A percentile compares a stretch with the other conserved stretches of the same genome.
Evolutionary conservation across 768 basidiomycete species (phyloP).

Genomic region (Nevesoporus exiguus): DNA sequence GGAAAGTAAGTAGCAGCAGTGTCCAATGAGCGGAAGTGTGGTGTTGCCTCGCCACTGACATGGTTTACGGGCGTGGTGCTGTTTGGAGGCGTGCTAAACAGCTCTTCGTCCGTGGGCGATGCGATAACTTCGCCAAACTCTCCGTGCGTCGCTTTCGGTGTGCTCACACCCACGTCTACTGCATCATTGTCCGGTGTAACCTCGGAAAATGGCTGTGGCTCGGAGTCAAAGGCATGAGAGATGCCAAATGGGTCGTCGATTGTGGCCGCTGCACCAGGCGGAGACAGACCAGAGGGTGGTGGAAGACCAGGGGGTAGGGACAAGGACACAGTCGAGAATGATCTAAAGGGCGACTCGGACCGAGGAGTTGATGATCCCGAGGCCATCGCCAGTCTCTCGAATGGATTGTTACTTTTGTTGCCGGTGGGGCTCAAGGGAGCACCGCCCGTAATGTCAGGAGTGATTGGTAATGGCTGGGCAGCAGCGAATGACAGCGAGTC

Average conservation of each 20-base stretch:
- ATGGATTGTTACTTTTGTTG: slow-evolving; percentile 87
- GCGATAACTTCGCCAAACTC: slow-evolving; percentile 23
- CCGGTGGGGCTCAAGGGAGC: slow-evolving; percentile 41
- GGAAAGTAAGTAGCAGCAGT: slow-evolving; percentile 34
- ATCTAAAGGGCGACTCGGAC: slow-evolving; percentile 59
- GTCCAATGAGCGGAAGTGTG: slow-evolving; percentile 26
- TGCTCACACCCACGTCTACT: slow-evolving; percentile 18
- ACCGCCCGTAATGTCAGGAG: slow-evolving; percentile 55
- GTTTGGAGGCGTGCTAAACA: slow-evolving; percentile 60
- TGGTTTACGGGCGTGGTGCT: slow-evolving; percentile 30
- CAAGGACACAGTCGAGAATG: slow-evolving; percentile 40
- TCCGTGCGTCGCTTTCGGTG: slow-evolving; percentile 14
- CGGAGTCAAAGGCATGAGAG: slow-evolving; percentile 25
- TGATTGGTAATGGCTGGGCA: slow-evolving; percentile 66
- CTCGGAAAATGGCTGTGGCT: slow-evolving; percentile 11
- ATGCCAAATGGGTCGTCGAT: slow-evolving; percentile 57
- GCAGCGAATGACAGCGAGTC: slow-evolving; percentile 59
- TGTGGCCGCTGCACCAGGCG: slow-evolving; percentile 3
- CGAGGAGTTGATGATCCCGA: slow-evolving; percentile 40
- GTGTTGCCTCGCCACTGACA: slow-evolving; percentile 7
- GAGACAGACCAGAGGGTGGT: slow-evolving; percentile 10
- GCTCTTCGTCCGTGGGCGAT: slow-evolving; percentile 43
- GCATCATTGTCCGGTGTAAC: slow-evolving; percentile 20
- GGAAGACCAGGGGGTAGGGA: slow-evolving; percentile 35
- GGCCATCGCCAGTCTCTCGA: slow-evolving; percentile 64